Evolutionary conservation across 2,329 filamentous ascomycete species (phyloP), one percentile per base, ranked within the genome.

Genomic region (Fusarium marasasianum): DNA sequence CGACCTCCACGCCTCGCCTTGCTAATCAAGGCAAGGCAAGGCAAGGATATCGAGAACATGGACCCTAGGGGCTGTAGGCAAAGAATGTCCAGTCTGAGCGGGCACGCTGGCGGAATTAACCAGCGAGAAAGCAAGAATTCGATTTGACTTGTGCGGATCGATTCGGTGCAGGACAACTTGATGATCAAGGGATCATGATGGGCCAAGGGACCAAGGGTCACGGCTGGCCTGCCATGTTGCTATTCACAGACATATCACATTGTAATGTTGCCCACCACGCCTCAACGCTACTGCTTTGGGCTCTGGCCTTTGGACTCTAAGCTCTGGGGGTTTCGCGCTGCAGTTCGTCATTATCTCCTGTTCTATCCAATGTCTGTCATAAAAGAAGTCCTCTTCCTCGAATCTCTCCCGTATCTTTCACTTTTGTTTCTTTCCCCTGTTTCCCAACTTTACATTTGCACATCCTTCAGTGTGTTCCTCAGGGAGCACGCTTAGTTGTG

Each of bases 1-100:
- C 74, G 58, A 71, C 57, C 75, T 79, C 76, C 76, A 79, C 66
- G 76, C 69, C 76, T 77, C 67, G 67, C 68, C 72, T 75, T 78
- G 66, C 75, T 75, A 61, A 76, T 74, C 74, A 60, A 53, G 77
- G 74, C 56, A 69, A 47, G 76, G 73, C 55, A 69, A 44, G 77
- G 73, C 54, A 69, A 75, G 69, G 63, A 62, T 68, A 59, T 67
- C 64, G 65, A 64, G 64, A 53, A 50, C 65, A 50, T 53, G 51
- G 63, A 65, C 40, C 51, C 56, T 55, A 48, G 60, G 68, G 57
- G 54, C 56, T 50, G 43, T 66, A 59, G 69, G 56, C 47, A 66
- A 58, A 75, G 53, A 61, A 61, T 64, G 31, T 22, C 55, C 24
- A 68, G 50, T 43, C 35, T 45, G 63, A 57, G 65, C 61, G 71